A percentile compares a stretch with the other conserved stretches of the same genome.
Evolutionary conservation across 306 rosid genomes (phyloP).

Genomic region (Sophora flavescens): DNA sequence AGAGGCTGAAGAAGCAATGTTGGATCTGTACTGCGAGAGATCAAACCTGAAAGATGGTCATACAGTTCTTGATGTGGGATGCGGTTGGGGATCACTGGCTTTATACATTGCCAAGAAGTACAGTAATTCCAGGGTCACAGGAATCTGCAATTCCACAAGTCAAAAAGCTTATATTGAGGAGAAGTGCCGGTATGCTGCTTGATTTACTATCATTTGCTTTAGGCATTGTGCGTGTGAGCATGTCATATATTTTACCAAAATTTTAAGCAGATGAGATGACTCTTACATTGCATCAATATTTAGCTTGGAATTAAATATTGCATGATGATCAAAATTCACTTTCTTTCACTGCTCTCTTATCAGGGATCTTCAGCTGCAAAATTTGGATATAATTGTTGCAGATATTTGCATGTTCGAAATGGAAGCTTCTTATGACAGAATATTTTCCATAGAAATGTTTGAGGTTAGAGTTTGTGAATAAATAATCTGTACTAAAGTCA

Average conservation of each 20-base stretch:
- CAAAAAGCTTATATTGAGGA: constrained; percentile 80
- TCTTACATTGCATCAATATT: neutral
- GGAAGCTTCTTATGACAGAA: constrained; percentile 84
- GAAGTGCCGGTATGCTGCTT: constrained; percentile 58
- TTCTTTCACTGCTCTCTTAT: constrained; percentile 35
- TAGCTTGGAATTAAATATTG: constrained; percentile 23
- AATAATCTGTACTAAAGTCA: neutral
- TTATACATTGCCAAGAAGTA: constrained; percentile 79
- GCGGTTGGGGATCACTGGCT: constrained; percentile 94
- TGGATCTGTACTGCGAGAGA: constrained; percentile 76
- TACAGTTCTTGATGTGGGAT: constrained; percentile 84
- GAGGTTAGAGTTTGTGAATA: constrained; percentile 61
- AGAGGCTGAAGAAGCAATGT: constrained; percentile 89
- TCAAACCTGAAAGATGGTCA: constrained; percentile 77
- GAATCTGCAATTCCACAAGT: constrained; percentile 86
- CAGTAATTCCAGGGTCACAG: constrained; percentile 75
- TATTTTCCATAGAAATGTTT: constrained; percentile 91
- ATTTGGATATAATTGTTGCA: constrained; percentile 77
- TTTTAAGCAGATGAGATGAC: neutral
- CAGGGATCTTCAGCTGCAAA: constrained; percentile 73
- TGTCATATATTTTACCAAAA: constrained; percentile 6
- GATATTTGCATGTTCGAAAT: constrained; percentile 80
- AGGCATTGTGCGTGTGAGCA: constrained; percentile 18
- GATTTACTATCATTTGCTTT: constrained; percentile 31
- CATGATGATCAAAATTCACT: constrained; percentile 36